Base-by-base conservation (phyloP, 352 stramenopile species). In the Globisporangium yorkense region DNA sequence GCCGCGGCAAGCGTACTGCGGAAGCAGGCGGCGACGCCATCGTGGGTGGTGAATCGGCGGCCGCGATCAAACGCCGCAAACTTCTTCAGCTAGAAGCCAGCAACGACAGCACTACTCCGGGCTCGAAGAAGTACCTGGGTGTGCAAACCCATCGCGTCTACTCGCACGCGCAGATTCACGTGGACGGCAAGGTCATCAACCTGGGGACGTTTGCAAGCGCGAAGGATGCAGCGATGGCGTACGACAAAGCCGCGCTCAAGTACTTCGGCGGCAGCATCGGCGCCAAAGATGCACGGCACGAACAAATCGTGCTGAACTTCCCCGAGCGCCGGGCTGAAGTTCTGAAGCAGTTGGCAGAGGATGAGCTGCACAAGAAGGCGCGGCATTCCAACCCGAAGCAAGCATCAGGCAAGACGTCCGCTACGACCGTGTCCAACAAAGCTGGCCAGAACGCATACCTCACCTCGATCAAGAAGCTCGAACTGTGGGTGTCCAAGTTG, bases 101-200 rank as follows among this genome's bases (percentile, higher is more conserved):
- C 31, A 27, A 3, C 58, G 20, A 58, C 44, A 47, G 40, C 10
- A 12, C 41, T 6, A 18, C n/a, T 16, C n/a, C n/a, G n/a, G 57
- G 57, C 12, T 45, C 61, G n/a, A 87, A 83, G 57, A 83, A 89
- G 50, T 91, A 88, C 64, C 46, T 89, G 1, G 84, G 84, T 9
- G 84, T 92, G 2, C 70, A 86, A 43, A 76, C 87, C 4, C 80
- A 88, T 41, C 69, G 75, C 31, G 80, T 89, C 21, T 89, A 88
- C 56, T 80, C 81, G 1, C 78, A 92, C 39, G 84, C 84, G 18
- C 81, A 94, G 55, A 89, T 94, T 55, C 69, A 81, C 40, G 79
- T 94, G 20, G 75, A 89, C n/a, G 77, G 78, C 41, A 87, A 89
- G 57, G 55, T 84, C n/a, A 64, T 91, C 7, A 88, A 89, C 54